Base-by-base conservation (phyloP, 1,284 basidiomycete genomes). In the Ceratobasidium sp. region DNA sequence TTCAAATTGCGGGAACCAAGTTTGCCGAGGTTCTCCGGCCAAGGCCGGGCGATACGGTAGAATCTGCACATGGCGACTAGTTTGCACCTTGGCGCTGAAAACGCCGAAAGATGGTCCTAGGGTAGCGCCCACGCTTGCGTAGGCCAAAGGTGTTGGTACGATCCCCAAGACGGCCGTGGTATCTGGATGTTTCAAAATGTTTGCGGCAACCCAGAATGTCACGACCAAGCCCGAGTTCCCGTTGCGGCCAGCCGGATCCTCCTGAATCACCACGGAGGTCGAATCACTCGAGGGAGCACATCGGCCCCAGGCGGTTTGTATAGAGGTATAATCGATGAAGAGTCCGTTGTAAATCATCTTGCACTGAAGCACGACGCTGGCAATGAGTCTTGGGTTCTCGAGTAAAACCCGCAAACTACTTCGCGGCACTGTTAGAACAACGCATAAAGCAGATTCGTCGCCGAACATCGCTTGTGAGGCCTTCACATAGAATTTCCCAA, bases 211-310 rank as follows among this genome's bases (percentile, higher is more conserved):
- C 69, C 58, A 72, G 69, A 31, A 72, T 8, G 56, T 48, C 0
- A 72, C 43, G 19, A 72, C 46, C n/a, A 72, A n/a, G n/a, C 27
- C 56, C 9, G 69, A 61, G 4, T 48, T 49, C 8, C 69, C 69
- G 27, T 39, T 7, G 0, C 14, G 5, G 14, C 58, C 58, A 2
- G 31, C n/a, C 0, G 51, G 19, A 22, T 72, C 69, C 37, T 61
- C 69, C 58, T 61, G 24, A 27, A 71, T 49, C 16, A 31, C 19
- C 4, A 56, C 19, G 24, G 9, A 2, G 2, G 5, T 31, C 7
- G 13, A 22, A 4, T 14, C 24, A 37, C 14, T 7, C 9, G 34
- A 37, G 2, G 31, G 5, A 34, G 8, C 9, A 43, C 65, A 56
- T 43, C 46, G 53, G 22, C 65, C 65, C 65, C 65, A 69, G 13